Percentiles rank a stretch among this genome's conserved stretches.
Conservation (phyloP, 148 eudicot species). For the Gaultheria prostrata region DNA sequence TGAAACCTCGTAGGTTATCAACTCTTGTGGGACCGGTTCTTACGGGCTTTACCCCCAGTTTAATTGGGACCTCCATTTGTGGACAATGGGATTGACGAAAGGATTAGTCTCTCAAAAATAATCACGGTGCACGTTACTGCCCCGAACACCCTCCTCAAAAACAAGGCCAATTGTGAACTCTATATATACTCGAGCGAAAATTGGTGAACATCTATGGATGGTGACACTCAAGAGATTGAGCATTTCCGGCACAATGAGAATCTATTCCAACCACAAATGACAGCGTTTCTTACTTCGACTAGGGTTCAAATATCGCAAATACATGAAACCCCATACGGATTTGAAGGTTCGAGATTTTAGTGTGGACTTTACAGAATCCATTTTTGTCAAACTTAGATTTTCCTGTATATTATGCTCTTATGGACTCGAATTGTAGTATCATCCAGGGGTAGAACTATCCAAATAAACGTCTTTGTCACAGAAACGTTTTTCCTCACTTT, state of each 20-base stretch:
- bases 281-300: background rate
- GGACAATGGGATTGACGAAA: too few species aligned
- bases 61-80: too few species aligned
- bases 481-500: background rate
- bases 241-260: background rate
- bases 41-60: too few species aligned
- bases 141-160: too few species aligned
- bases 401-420: background rate
- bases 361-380: background rate
- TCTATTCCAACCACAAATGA: background rate
- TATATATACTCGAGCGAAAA: background rate
- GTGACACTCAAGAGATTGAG: background rate
- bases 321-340: background rate
- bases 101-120: too few species aligned
- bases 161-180: too few species aligned
- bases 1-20: too few species aligned
- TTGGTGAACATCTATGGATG: background rate
- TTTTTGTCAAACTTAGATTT: background rate
- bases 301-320: background rate
- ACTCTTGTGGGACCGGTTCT: too few species aligned
- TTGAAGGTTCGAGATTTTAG: background rate
- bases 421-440: background rate
- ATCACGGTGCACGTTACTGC: too few species aligned
- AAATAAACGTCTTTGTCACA: background rate
- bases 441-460: background rate